These are phyloP conservation scores for Musa schizocarpa DNA, from an alignment of 176 grass and related monocot species.

Conservation along the genomic window DNA sequence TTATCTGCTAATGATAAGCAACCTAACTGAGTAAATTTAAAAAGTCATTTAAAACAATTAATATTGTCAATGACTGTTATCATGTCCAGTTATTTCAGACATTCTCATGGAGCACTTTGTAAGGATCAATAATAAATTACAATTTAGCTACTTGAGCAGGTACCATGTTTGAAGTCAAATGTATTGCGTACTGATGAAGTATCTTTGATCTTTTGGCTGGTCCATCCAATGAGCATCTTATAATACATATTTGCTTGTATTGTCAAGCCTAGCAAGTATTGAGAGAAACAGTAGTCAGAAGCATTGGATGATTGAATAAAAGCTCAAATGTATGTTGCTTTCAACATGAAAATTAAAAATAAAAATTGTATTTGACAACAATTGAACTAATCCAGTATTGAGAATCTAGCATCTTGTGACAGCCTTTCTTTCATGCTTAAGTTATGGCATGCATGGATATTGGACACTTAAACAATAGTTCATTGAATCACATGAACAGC, in stretches of 20 bases:
- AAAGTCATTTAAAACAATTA: too few relatives aligned
- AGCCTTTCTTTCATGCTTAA: too few relatives aligned
- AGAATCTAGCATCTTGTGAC: too few relatives aligned
- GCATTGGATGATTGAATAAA: background rate
- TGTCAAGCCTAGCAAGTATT: slow-evolving; percentile 64
- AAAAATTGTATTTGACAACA: too few relatives aligned
- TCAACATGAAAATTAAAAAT: too few relatives aligned
- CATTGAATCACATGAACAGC: too few relatives aligned
- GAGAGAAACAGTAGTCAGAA: slow-evolving; percentile 8
- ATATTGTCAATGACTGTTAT: background rate
- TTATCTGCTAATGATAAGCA: background rate
- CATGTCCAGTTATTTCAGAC: background rate
- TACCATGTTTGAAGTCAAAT: slow-evolving; percentile 98
- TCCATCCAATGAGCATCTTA: slow-evolving; percentile 98
- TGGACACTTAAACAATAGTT: too few relatives aligned
- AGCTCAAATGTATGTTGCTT: too few relatives aligned
- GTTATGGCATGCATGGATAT: too few relatives aligned
- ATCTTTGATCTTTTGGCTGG: slow-evolving; percentile 95
- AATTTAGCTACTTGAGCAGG: slow-evolving; percentile 6
- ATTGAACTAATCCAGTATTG: too few relatives aligned
- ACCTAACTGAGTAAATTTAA: too few relatives aligned
- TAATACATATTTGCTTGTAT: slow-evolving; percentile 97
- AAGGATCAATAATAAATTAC: background rate
- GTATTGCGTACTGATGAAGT: slow-evolving; percentile 66
- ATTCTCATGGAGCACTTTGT: background rate